Base-by-base conservation (phyloP, 1,139 yeast species). In the Pichia norvegensis region DNA sequence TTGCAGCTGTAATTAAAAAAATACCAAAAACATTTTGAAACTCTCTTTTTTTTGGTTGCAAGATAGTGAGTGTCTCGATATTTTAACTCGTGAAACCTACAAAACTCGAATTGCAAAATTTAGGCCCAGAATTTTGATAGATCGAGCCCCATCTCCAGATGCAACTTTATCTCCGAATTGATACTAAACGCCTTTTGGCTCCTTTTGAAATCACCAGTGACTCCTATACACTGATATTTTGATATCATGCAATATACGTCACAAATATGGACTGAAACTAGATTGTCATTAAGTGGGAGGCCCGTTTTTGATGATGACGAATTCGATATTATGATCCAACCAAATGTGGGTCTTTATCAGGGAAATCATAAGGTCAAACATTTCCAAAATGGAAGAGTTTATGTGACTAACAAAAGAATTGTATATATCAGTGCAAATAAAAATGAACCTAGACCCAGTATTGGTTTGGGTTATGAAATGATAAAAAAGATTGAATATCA, bases 381-480 rank as follows among this genome's bases (percentile, higher is more conserved):
- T 29, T 76, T 81, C 48, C 95, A 86, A 59, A 67, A 74, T 52
- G 97, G 97, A 0, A 68, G 95, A 36, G 59, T 85, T 0, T 90
- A 88, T 58, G 66, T 92, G 41, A 88, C 97, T 0, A 77, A 79
- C 39, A 73, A 72, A 47, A 67, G 97, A 41, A 63, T 92, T 3
- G 78, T 90, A 21, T 90, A 81, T 60, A 76, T 88, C 13, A 92
- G 85, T 57, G 74, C 77, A n/a, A 3, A 23, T 14, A 31, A 40
- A 22, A 21, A 25, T 3, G 20, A 31, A n/a, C n/a, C n/a, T n/a
- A n/a, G n/a, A n/a, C n/a, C n/a, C 3, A 76, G 86, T 14, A 61
- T 85, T 9, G 73, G 72, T 1, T 51, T 86, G 9, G 70, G 70
- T 27, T 64, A 86, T 20, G 59, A 65, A 3, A 70, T 70, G 31